phyloP scores from a whole-genome alignment of 306 rosid genomes.

The Medicago ruthenica region DNA sequence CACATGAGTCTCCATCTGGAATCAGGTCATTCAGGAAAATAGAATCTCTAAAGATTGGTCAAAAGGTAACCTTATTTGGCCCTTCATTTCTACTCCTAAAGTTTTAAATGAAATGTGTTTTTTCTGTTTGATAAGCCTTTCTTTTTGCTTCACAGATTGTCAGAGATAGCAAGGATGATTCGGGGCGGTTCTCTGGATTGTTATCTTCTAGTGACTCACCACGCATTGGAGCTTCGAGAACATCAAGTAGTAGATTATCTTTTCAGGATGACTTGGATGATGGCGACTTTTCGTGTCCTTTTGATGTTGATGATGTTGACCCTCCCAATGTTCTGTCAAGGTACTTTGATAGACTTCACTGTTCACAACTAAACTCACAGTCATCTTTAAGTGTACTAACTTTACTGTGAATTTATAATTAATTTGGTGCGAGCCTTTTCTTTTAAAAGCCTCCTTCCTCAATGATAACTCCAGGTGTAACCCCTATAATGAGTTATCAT shows the following conservation, averaged over 20 bases:
- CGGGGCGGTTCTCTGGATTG: constrained; percentile 84
- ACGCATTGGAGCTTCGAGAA: constrained; percentile 78
- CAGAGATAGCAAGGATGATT: constrained; percentile 82
- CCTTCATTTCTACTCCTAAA: constrained; percentile 38
- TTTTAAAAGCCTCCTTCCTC: constrained; percentile 31
- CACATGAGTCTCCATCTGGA: constrained; percentile 83
- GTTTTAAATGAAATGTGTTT: constrained; percentile 36
- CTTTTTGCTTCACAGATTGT: constrained; percentile 52
- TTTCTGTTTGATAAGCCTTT: constrained; percentile 42
- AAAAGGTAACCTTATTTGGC: constrained; percentile 61
- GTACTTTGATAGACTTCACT: constrained; percentile 47
- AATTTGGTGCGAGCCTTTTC: not conserved
- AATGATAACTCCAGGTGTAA: not conserved
- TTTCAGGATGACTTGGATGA: constrained; percentile 86
- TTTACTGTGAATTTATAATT: not conserved
- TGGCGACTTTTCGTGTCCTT: constrained; percentile 76
- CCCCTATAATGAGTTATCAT: too few relatives aligned
- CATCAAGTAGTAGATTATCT: constrained; percentile 82
- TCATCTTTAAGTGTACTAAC: not conserved
- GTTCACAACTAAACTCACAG: constrained; percentile 30
- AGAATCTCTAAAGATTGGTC: constrained; percentile 65
- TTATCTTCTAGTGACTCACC: constrained; percentile 89
- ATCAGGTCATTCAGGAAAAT: constrained; percentile 69
- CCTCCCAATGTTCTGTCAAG: constrained; percentile 63
- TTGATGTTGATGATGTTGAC: constrained; percentile 86